These are phyloP conservation scores for Fragilariopsis cylindrus DNA, from an alignment of 108 stramenopile species.

Conservation along the genomic window DNA sequence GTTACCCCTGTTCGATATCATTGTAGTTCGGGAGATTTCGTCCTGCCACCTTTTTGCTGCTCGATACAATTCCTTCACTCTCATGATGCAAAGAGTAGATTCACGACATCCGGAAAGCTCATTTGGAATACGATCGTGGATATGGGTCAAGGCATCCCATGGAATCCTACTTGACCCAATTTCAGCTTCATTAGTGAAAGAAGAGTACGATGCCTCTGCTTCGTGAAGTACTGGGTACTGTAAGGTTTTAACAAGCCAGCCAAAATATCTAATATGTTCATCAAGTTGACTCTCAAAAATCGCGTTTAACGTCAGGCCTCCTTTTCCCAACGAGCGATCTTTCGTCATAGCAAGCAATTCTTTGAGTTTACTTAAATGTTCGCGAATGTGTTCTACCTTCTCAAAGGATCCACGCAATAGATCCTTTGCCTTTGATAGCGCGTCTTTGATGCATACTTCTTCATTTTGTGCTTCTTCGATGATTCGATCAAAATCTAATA, in stretches of 20 bases:
- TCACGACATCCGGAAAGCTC: constrained; percentile 39
- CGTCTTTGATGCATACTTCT: constrained; percentile 29
- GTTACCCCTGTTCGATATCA: constrained; percentile 49
- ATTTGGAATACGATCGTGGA: constrained; percentile 41
- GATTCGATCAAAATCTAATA: constrained; percentile 24
- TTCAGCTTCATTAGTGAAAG: neutral
- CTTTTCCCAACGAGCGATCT: constrained; percentile 19
- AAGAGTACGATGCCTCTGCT: constrained; percentile 30
- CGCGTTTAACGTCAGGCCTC: constrained; percentile 31
- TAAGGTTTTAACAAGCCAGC: constrained; percentile 59
- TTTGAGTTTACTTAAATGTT: constrained; percentile 40
- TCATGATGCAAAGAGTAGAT: constrained; percentile 43
- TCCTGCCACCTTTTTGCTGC: constrained; percentile 60
- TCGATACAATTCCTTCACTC: constrained; percentile 56
- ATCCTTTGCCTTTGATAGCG: constrained; percentile 35
- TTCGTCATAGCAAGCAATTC: constrained; percentile 42
- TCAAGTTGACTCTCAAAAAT: constrained; percentile 40
- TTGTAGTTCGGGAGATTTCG: constrained; percentile 39
- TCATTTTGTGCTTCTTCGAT: constrained; percentile 50
- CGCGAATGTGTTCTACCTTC: constrained; percentile 44
- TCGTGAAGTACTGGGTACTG: constrained; percentile 33
- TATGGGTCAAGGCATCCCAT: constrained; percentile 42
- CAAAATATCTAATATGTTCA: constrained; percentile 42
- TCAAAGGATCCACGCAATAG: constrained; percentile 41
- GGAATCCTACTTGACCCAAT: constrained; percentile 31